Evolutionary conservation across 177 flowering plant genomes (phyloP).

Genomic region (Vitis hybrid): DNA sequence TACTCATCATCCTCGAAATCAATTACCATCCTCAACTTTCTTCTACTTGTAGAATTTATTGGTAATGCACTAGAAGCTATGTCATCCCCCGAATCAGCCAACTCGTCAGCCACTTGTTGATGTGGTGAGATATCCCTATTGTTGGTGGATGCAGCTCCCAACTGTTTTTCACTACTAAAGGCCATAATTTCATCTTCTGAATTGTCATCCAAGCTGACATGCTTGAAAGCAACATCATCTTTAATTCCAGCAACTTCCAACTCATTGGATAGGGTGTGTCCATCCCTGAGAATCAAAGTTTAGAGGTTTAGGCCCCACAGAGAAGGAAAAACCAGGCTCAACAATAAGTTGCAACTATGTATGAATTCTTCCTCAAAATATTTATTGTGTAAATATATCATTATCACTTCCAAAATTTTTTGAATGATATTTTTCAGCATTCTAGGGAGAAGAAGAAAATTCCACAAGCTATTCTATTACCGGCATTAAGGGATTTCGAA

Average conservation of each 20-base stretch:
- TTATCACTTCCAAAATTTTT: too few relatives aligned
- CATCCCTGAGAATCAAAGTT: constrained; percentile 27
- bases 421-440: too few relatives aligned
- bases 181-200: constrained; percentile 19
- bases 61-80: constrained; percentile 11
- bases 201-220: constrained; percentile 11
- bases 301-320: too few relatives aligned
- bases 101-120: constrained; percentile 34
- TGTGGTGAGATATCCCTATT: constrained; percentile 8
- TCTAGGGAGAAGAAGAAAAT: too few relatives aligned
- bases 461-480: too few relatives aligned
- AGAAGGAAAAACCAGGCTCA: not conserved
- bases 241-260: constrained; percentile 11
- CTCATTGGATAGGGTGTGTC: constrained; percentile 5
- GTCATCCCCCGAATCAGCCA: constrained; percentile 62
- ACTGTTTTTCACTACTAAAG: constrained; percentile 5
- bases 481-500: too few relatives aligned
- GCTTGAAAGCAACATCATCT: not conserved
- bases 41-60: constrained; percentile 31
- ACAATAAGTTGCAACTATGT: too few relatives aligned
- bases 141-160: constrained; percentile 8
- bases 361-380: too few relatives aligned
- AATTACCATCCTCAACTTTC: constrained; percentile 60
- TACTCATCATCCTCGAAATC: too few relatives aligned
- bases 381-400: too few relatives aligned